Base-by-base conservation (phyloP, 768 basidiomycete genomes). In the Pleurotus djamor region DNA sequence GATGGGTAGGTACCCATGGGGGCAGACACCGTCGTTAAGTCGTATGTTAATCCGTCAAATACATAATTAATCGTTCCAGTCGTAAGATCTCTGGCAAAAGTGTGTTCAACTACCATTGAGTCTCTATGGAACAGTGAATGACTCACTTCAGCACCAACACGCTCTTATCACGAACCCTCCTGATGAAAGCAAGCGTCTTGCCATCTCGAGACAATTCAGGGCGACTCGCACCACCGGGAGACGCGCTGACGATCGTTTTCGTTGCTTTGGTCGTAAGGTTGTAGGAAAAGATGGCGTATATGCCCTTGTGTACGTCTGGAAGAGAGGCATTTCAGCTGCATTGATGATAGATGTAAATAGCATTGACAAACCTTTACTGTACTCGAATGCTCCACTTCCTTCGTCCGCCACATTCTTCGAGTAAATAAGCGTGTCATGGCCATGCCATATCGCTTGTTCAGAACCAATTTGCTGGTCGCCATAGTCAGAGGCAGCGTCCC, bases 1-100 rank as follows among this genome's bases (percentile, higher is more conserved):
- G 87, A 85, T 0, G 89, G 89, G 63, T 91, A 91, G 43, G 89
- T 91, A 9, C 88, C 87, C 87, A 90, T 90, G 0, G 89, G 89
- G 12, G 88, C 86, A 7, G 84, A 89, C 52, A 89, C 76, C 8
- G 69, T 68, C 17, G 76, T 76, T n/a, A 86, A 74, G 66, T 91
- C 89, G 64, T 88, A 89, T 2, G 80, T 86, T 35, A 91, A 74
- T 0, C 87, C 89, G 57, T 89, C 72, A 86, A 86, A 91, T 14
- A 85, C 69, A 65, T 90, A 71, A 63, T 80, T 82, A 41, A 88
- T 72, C 2, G 86, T 86, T 14, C 89, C 89, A 0, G 86, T 87
- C 41, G 75, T 67, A 16, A 91, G 73, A 65, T 91, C 89, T 67
- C 89, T 91, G 59, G 10, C 37, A 21, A 55, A 37, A 21, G 45